phyloP scores from a whole-genome alignment of 495 filamentous ascomycete genomes.

The Penicillium pancosmium region DNA sequence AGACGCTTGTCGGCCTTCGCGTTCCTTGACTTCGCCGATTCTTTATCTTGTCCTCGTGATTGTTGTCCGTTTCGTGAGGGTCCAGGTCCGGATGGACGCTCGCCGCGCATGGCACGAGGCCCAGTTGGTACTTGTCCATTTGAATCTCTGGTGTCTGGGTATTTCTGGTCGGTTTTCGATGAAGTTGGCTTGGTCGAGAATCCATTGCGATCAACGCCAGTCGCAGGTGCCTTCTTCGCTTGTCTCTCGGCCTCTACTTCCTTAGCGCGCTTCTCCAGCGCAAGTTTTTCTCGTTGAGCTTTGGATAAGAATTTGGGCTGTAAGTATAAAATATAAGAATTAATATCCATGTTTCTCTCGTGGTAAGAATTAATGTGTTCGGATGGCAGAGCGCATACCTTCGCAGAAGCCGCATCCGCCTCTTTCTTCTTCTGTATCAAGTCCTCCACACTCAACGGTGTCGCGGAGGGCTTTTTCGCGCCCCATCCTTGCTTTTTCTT shows the following conservation, averaged over 20 bases:
- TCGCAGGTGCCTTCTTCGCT: conserved; percentile 35
- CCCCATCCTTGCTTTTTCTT: conserved; percentile 65
- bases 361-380: not conserved
- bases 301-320: conserved; percentile 93
- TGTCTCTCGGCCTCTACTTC: conserved; percentile 74
- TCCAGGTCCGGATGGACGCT: conserved; percentile 15
- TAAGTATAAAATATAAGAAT: conserved; percentile 26
- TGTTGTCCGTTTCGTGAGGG: conserved; percentile 34
- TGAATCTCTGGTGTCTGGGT: conserved; percentile 14
- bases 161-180: conserved; percentile 1
- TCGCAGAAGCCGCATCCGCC: conserved; percentile 74
- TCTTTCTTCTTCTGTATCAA: conserved; percentile 77
- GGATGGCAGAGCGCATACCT: conserved; percentile 49
- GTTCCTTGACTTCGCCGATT: conserved; percentile 48
- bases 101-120: conserved; percentile 71
- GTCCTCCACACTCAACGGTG: conserved; percentile 75
- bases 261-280: conserved; percentile 80
- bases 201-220: conserved; percentile 35
- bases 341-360: not conserved
- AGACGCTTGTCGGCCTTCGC: conserved; percentile 57
- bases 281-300: conserved; percentile 83
- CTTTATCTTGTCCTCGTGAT: conserved; percentile 56
- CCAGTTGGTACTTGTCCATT: conserved; percentile 66
- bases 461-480: conserved; percentile 35
- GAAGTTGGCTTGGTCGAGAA: conserved; percentile 8